Conservation (phyloP, 768 basidiomycete species). For the Mycena vitilis region DNA sequence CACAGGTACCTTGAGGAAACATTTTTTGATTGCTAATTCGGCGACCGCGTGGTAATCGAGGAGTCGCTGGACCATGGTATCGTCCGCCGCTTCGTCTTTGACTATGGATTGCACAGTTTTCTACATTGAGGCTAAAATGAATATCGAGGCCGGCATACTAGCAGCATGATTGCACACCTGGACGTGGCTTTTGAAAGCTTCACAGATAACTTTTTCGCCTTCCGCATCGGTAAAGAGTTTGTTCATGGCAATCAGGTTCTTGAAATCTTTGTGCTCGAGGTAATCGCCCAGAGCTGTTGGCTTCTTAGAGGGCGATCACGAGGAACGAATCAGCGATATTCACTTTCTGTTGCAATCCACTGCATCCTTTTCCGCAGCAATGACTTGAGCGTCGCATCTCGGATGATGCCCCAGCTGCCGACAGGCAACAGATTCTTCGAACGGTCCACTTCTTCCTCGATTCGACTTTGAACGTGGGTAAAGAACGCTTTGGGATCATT, state of each 20-base stretch:
- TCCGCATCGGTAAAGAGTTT: conserved; percentile 69
- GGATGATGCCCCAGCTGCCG: conserved; percentile 60
- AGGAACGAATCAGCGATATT: conserved; percentile 29
- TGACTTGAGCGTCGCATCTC: conserved; percentile 65
- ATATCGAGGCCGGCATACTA: not conserved
- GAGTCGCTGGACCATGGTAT: conserved; percentile 81
- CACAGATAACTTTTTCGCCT: conserved; percentile 63
- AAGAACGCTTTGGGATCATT: conserved; percentile 66
- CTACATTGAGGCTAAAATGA: conserved; percentile 47
- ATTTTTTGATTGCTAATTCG: conserved; percentile 58
- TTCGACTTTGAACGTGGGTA: conserved; percentile 54
- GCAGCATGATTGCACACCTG: conserved; percentile 54
- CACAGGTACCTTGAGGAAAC: conserved; percentile 62
- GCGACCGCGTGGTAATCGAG: conserved; percentile 74
- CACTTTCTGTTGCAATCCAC: conserved; percentile 51
- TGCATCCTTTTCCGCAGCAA: conserved; percentile 57
- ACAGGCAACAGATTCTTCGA: conserved; percentile 62
- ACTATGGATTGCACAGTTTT: conserved; percentile 72
- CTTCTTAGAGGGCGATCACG: not conserved
- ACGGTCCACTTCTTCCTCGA: conserved; percentile 69
- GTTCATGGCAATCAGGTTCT: conserved; percentile 66
- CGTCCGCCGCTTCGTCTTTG: conserved; percentile 69
- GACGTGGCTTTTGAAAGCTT: conserved; percentile 71
- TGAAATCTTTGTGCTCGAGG: conserved; percentile 59
- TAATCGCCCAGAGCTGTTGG: conserved; percentile 63